These are phyloP conservation scores for Adansonia madagascariensis DNA, from an alignment of 441 rosid species.

Conservation along the genomic window DNA sequence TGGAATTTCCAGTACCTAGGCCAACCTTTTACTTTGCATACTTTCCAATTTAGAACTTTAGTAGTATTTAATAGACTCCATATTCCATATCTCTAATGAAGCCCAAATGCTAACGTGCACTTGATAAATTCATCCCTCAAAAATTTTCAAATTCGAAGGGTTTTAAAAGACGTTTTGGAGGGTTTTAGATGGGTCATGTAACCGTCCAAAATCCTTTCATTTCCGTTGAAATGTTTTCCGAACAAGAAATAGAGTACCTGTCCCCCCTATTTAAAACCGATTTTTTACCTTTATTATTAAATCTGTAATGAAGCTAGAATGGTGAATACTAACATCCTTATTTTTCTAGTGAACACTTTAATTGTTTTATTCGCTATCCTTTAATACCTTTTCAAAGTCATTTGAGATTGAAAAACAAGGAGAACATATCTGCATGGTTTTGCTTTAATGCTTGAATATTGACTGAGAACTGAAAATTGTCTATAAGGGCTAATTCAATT, in stretches of 20 bases:
- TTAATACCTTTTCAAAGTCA: constrained; percentile 1
- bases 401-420: background rate
- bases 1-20: background rate
- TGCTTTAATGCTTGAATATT: constrained; percentile 17
- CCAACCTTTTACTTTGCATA: background rate
- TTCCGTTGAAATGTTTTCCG: background rate
- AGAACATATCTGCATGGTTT: background rate
- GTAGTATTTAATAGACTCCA: background rate
- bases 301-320: background rate
- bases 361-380: background rate
- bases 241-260: background rate
- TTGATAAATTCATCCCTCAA: background rate
- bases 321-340: background rate
- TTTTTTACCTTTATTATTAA: background rate
- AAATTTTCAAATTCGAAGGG: background rate
- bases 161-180: background rate
- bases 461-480: background rate
- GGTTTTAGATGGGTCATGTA: background rate
- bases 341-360: background rate
- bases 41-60: background rate
- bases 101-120: background rate
- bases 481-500: constrained; percentile 21
- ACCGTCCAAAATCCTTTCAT: background rate
- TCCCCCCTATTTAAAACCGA: too few relatives aligned
- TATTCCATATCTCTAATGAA: background rate